phyloP scores from a whole-genome alignment of 192 early-diverging fungal species.

The Gryganskiella cystojenkinii region DNA sequence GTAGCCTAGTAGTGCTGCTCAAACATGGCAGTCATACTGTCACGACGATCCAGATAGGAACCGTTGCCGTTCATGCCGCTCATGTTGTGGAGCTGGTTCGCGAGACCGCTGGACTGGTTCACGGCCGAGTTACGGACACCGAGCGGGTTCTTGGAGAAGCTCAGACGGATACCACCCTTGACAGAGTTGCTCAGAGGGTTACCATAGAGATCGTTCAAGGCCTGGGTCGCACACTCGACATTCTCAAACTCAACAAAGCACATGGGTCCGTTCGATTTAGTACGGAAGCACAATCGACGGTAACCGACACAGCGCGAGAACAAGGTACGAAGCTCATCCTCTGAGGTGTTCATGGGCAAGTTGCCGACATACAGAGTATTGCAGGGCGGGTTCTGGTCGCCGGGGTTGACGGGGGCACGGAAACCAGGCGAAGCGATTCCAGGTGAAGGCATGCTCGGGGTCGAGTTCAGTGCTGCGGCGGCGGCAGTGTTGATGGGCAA shows the following conservation, averaged over 20 bases:
- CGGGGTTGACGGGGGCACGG: constrained; percentile 65
- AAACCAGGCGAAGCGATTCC: constrained; percentile 61
- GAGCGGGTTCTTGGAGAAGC: constrained; percentile 97
- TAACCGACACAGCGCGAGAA: constrained; percentile 89
- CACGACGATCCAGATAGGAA: constrained; percentile 43
- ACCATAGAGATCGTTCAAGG: constrained; percentile 88
- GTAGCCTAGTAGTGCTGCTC: constrained; percentile 44
- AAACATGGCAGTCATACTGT: constrained; percentile 55
- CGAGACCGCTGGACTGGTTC: constrained; percentile 39
- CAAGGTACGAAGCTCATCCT: constrained; percentile 88
- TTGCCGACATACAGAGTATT: constrained; percentile 99
- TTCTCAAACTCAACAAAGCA: constrained; percentile 99
- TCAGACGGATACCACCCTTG: constrained; percentile 95
- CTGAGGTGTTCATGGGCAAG: constrained; percentile 86
- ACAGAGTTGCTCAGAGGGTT: constrained; percentile 85
- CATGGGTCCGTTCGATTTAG: constrained; percentile 95
- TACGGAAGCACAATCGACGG: constrained; percentile 89
- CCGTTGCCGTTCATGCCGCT: constrained; percentile 21
- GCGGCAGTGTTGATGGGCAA: constrained; percentile 60
- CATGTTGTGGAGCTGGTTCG: constrained; percentile 48
- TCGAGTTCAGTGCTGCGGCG: constrained; percentile 27
- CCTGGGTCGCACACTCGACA: constrained; percentile 90
- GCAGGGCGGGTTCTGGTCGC: constrained; percentile 98
- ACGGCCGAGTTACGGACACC: constrained; percentile 74
- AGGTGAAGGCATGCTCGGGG: constrained; percentile 47